Percentiles rank a stretch among this genome's conserved stretches.
Conservation (phyloP, 352 stramenopile species). For the Globisporangium nunn region DNA sequence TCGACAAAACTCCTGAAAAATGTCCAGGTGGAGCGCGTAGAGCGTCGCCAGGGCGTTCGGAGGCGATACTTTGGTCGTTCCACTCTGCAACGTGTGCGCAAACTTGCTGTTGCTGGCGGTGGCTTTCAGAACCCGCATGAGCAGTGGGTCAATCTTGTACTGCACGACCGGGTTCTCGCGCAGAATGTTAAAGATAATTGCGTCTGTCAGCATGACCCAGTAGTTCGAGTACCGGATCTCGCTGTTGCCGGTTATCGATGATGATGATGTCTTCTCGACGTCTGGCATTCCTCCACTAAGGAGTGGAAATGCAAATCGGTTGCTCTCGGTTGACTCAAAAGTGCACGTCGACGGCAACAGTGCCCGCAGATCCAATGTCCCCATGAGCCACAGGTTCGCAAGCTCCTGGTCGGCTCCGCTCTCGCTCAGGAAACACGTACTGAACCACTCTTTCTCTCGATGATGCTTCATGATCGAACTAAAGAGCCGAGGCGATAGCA, state of each 20-base stretch:
- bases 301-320: conserved; percentile 19
- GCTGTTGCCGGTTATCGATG: neutral
- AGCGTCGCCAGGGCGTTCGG: conserved; percentile 22
- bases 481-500: conserved; percentile 54
- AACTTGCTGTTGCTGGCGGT: conserved; percentile 41
- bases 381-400: conserved; percentile 47
- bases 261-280: neutral
- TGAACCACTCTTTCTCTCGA: conserved; percentile 57
- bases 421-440: conserved; percentile 53
- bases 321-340: conserved; percentile 2
- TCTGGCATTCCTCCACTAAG: neutral
- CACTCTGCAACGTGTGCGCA: conserved; percentile 11
- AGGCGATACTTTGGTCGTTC: conserved; percentile 3
- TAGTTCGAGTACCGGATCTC: conserved; percentile 45
- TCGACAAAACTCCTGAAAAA: conserved; percentile 61
- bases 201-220: conserved; percentile 67
- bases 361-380: conserved; percentile 51
- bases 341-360: conserved; percentile 16
- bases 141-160: conserved; percentile 41
- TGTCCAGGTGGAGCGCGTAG: conserved; percentile 56
- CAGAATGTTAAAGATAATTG: conserved; percentile 48
- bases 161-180: conserved; percentile 29
- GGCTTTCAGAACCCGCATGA: conserved; percentile 37
- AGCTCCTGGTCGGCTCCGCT: conserved; percentile 48
- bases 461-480: conserved; percentile 52